A percentile compares a stretch with the other conserved stretches of the same genome.
Evolutionary conservation across 805 yeast species (phyloP).

Genomic region (Naumovozyma dairenensis): DNA sequence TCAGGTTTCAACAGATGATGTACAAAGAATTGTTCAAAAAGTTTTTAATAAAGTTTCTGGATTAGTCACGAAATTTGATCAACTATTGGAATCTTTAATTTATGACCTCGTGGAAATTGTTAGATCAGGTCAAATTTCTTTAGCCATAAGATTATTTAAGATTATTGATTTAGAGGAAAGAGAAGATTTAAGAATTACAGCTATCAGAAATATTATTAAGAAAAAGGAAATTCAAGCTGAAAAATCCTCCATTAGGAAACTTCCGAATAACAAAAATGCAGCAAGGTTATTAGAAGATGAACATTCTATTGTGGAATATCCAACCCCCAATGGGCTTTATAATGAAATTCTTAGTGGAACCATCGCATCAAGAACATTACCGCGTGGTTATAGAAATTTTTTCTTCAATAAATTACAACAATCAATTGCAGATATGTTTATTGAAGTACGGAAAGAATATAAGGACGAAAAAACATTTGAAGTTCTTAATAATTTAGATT

Average conservation of each 20-base stretch:
- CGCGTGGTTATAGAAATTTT: conserved; percentile 52
- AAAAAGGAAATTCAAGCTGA: conserved; percentile 26
- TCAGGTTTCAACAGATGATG: conserved; percentile 47
- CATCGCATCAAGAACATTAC: conserved; percentile 33
- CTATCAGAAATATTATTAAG: conserved; percentile 26
- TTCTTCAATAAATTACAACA: conserved; percentile 50
- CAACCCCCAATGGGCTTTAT: conserved; percentile 26
- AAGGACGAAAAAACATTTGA: conserved; percentile 40
- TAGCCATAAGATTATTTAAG: conserved; percentile 64
- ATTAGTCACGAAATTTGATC: conserved; percentile 51
- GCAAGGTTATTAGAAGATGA: conserved; percentile 10
- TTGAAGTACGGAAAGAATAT: conserved; percentile 44
- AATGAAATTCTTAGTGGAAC: conserved; percentile 35
- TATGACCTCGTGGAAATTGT: conserved; percentile 63
- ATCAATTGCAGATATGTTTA: conserved; percentile 58
- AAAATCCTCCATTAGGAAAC: conserved; percentile 20
- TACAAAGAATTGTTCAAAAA: conserved; percentile 52
- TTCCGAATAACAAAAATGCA: conserved; percentile 16
- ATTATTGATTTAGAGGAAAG: conserved; percentile 72
- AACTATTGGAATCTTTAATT: conserved; percentile 53
- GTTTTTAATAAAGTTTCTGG: conserved; percentile 23
- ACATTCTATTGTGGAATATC: conserved; percentile 12
- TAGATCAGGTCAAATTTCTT: conserved; percentile 54
- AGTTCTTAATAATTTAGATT: conserved; percentile 61
- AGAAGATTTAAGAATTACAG: conserved; percentile 54